Evolutionary conservation across 768 basidiomycete species (phyloP).

Genomic region (Lenzites betulinus): DNA sequence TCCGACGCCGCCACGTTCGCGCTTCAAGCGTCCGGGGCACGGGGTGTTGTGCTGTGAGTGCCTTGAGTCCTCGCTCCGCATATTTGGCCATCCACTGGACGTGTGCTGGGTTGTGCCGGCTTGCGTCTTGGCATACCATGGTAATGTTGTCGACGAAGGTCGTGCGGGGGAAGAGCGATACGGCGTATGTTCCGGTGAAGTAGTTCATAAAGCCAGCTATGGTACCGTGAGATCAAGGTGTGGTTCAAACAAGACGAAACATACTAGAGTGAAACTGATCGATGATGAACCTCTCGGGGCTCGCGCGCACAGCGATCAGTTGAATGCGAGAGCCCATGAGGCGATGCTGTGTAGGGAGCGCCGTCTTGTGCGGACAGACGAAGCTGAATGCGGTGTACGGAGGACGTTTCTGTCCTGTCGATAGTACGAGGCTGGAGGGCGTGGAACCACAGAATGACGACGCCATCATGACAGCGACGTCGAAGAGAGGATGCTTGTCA

Average conservation of each 20-base stretch:
- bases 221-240: neutral
- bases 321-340: neutral
- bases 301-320: neutral
- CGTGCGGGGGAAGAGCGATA: neutral
- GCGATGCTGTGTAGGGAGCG: neutral
- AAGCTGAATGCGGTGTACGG: neutral
- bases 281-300: neutral
- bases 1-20: neutral
- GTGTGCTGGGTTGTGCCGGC: neutral
- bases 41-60: neutral
- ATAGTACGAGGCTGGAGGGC: neutral
- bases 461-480: neutral
- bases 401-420: neutral
- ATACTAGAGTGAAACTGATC: neutral
- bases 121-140: neutral
- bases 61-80: neutral
- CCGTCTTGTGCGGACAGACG: neutral
- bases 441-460: neutral
- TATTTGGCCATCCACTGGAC: neutral
- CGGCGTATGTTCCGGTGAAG: neutral
- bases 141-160: neutral
- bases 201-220: neutral
- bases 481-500: neutral
- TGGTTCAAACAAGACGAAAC: neutral
- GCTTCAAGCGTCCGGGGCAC: neutral